Base-by-base conservation (phyloP, 2,329 filamentous ascomycete species). In the Coccinonectria pachysandricola region DNA sequence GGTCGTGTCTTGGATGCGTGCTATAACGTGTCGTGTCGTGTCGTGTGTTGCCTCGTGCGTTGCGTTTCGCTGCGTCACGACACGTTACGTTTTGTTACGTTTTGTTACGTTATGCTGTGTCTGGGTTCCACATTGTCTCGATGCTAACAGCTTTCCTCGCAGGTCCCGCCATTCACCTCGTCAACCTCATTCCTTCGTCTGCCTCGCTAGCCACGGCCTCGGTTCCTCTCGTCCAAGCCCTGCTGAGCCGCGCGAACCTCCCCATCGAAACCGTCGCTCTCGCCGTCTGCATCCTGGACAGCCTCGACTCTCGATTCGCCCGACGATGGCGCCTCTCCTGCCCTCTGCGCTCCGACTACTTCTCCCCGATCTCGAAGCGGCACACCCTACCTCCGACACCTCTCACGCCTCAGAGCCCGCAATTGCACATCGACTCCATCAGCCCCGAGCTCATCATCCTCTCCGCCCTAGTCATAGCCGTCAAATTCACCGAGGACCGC, bases 141-240 rank as follows among this genome's bases (percentile, higher is more conserved):
- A n/a, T n/a, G n/a, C n/a, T n/a, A n/a, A n/a, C n/a, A n/a, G n/a
- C n/a, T n/a, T n/a, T n/a, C n/a, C n/a, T n/a, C n/a, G 12, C 47
- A 79, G 75, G 75, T 33, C 71, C 75, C 27, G 72, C 75, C 36
- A 67, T 73, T 24, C 74, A 79, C 45, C 65, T 80, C 30, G 69
- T 73, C 43, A 77, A 77, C 50, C 65, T 79, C 49, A 65, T 79
- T 30, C 75, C 75, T 8, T 65, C 71, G 7, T 66, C 70, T 8
- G 71, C 73, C 31, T 79, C 75, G 13, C 59, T 77, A 31, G 64
- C 64, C 32, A 57, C 59, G 2, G 64, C 75, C 3, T 79, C 72
- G 1, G 60, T 75, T 15, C 53, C 65, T 18, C 56, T 71, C 24
- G 68, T 79, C 12, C 75, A 79, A 47, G 60, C 63, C 23, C 68